These are phyloP conservation scores for Magnusiomyces sp. DNA, from an alignment of 1,139 yeast genomes.

Conservation along the genomic window DNA sequence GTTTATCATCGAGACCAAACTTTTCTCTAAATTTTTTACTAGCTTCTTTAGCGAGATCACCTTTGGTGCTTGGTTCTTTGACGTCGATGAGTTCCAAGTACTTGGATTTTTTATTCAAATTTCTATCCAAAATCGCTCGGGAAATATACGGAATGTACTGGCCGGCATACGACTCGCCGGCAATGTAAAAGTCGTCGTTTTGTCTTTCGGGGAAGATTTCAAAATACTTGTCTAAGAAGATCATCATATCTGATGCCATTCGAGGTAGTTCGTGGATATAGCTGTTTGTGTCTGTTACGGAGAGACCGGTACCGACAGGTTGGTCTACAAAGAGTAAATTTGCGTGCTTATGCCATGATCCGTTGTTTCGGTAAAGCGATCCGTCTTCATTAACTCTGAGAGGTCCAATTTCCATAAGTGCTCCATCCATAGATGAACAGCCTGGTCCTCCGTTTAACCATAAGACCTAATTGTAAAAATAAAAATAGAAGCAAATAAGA, in stretches of 20 bases:
- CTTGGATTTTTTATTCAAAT: conserved; percentile 27
- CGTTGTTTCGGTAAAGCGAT: conserved; percentile 46
- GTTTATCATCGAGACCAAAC: no score
- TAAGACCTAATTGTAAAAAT: conserved; percentile 28
- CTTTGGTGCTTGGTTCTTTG: neutral
- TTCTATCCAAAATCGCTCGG: conserved; percentile 45
- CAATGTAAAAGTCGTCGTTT: conserved; percentile 58
- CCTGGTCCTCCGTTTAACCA: conserved; percentile 93
- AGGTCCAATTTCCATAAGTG: conserved; percentile 88
- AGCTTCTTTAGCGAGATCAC: conserved; percentile 3
- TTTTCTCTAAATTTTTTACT: no score
- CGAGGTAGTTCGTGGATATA: conserved; percentile 53
- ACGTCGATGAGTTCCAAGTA: neutral
- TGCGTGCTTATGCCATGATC: conserved; percentile 79
- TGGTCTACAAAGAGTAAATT: conserved; percentile 86
- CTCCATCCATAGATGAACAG: conserved; percentile 97
- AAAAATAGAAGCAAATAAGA: neutral
- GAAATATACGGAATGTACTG: conserved; percentile 91
- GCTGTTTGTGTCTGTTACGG: conserved; percentile 42
- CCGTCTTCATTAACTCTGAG: conserved; percentile 48
- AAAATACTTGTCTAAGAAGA: conserved; percentile 59
- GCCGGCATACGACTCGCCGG: conserved; percentile 97
- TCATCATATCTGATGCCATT: conserved; percentile 49
- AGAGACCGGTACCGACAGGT: conserved; percentile 92
- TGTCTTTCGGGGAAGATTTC: conserved; percentile 66